A percentile compares a stretch with the other conserved stretches of the same genome.
phyloP scores from a whole-genome alignment of 306 rosid genomes.

The Urtica urens region DNA sequence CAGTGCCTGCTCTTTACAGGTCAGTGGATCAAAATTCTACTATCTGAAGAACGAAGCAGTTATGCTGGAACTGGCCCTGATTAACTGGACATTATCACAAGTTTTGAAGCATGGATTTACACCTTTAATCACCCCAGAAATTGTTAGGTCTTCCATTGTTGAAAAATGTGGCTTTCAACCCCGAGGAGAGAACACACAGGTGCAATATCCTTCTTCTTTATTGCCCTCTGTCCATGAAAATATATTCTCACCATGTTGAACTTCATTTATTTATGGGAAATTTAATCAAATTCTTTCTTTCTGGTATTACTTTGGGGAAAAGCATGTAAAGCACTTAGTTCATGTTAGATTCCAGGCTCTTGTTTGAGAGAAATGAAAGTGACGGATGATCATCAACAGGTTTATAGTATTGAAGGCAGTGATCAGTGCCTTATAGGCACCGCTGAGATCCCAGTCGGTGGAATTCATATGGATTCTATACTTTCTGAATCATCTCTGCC shows the following conservation, averaged over 20 bases:
- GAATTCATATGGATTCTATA: slow-evolving; percentile 96
- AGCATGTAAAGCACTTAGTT: too few species aligned
- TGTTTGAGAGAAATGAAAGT: background rate
- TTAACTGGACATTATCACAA: slow-evolving; percentile 87
- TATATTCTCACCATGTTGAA: too few species aligned
- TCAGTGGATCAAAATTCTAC: slow-evolving; percentile 92
- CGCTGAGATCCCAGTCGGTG: slow-evolving; percentile 97
- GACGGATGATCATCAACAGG: slow-evolving; percentile 33
- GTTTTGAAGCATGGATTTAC: slow-evolving; percentile 77
- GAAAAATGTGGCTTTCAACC: slow-evolving; percentile 98
- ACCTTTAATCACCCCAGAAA: slow-evolving; percentile 84
- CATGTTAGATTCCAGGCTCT: background rate
- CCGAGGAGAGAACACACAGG: slow-evolving; percentile 90
- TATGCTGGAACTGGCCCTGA: slow-evolving; percentile 72
- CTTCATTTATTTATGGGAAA: too few species aligned
- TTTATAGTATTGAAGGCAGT: slow-evolving; percentile 75
- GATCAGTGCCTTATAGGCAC: slow-evolving; percentile 98
- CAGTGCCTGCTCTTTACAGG: slow-evolving; percentile 35
- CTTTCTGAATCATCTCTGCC: slow-evolving; percentile 65
- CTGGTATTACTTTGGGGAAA: too few species aligned
- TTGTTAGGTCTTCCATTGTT: slow-evolving; percentile 86
- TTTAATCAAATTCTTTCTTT: too few species aligned
- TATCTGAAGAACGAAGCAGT: slow-evolving; percentile 92
- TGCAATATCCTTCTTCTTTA: slow-evolving; percentile 7
- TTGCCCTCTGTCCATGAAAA: too few species aligned